A percentile compares a stretch with the other conserved stretches of the same genome.
Evolutionary conservation across 345 rosid genomes (phyloP).

Genomic region (Conringia planisiliqua): DNA sequence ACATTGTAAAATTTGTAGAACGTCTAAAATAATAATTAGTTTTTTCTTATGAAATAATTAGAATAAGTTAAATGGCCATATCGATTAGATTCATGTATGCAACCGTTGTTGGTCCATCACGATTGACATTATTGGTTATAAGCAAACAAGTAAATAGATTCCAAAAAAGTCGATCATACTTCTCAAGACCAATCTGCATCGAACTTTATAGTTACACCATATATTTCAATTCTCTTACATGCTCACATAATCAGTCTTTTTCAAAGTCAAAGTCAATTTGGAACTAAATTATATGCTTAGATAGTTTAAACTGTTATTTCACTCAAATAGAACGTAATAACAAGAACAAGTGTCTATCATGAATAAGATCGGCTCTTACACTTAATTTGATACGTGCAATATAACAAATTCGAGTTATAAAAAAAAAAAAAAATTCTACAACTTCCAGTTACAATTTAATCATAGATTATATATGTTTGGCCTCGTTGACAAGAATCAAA

Average conservation of each 20-base stretch:
- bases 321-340: neutral
- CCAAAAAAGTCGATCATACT: neutral
- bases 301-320: neutral
- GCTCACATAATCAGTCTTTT: slow-evolving; percentile 1
- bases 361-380: slow-evolving; percentile 1
- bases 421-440: neutral
- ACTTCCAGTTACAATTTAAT: slow-evolving; percentile 6
- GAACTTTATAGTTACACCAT: slow-evolving; percentile 15
- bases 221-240: neutral
- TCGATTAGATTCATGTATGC: slow-evolving; percentile 6
- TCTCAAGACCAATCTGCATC: slow-evolving; percentile 19
- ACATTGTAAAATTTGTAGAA: neutral
- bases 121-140: slow-evolving; percentile 22
- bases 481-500: neutral
- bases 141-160: neutral
- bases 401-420: neutral
- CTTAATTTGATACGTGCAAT: slow-evolving; percentile 2
- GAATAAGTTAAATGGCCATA: neutral
- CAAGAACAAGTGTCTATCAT: neutral
- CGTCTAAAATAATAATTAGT: neutral
- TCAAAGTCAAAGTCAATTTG: neutral
- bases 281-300: neutral
- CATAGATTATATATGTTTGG: neutral
- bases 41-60: neutral
- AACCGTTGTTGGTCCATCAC: slow-evolving; percentile 27